Base-by-base conservation (phyloP, 371 early-diverging fungal genomes). In the Syncephalastrum racemosum region DNA sequence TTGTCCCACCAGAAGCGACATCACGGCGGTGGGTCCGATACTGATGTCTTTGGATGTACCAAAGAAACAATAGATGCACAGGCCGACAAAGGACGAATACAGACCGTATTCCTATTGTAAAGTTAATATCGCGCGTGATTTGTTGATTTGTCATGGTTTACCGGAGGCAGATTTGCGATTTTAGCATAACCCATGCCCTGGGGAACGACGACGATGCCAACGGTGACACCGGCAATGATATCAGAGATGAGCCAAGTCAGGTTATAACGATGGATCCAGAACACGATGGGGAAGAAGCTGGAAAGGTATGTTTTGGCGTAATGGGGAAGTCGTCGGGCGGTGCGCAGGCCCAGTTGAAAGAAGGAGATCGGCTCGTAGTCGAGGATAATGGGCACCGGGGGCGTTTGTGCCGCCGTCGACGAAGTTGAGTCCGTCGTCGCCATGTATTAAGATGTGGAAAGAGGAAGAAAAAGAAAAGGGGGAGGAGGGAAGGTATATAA, bases 41-140 rank as follows among this genome's bases (percentile, higher is more conserved):
- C 91, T 90, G 40, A 92, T 90, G 63, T 92, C 94, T 67, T 90
- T 90, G 31, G 91, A 87, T 1, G 93, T 92, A 43, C 88, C 92
- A 68, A 93, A 88, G 39, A 92, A 69, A 50, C 79, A 81, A 68
- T 95, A 95, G 15, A 92, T 60, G 40, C 87, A 71, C 15, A 85
- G 74, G 41, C 95, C 93, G 25, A 91, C 79, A 64, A 93, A 90
- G 16, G 71, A 71, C 44, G 75, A 64, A 46, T 58, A 56, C 8
- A 53, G 53, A 27, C 57, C 63, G 39, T 53, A 58, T 54, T 63
- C 58, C 53, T 52, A 27, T 27, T 7, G 39, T n/a, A 56, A 1
- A 7, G 22, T 54, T 18, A 52, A 40, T 53, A 12, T 12, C n/a
- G 36, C 0, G 25, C 40, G 39, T 19, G 25, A 4, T 53, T 16